phyloP scores from a whole-genome alignment of 768 basidiomycete genomes.

The Trametes cinnabarina region DNA sequence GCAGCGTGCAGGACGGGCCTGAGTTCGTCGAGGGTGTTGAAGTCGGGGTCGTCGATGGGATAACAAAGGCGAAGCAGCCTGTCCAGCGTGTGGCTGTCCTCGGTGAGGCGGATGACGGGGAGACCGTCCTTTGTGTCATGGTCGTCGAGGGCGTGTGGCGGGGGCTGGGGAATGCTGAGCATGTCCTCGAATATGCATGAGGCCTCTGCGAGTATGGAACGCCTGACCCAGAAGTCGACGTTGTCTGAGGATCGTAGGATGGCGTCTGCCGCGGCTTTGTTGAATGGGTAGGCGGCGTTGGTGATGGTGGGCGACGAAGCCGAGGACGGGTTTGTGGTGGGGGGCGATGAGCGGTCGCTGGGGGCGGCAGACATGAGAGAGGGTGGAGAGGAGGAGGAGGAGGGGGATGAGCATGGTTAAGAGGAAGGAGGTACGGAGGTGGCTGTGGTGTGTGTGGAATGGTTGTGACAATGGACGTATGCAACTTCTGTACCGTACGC shows the following conservation, averaged over 20 bases:
- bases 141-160: slow-evolving; percentile 3
- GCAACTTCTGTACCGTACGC: no score
- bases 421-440: not conserved
- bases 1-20: slow-evolving; percentile 23
- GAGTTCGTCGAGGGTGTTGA: slow-evolving; percentile 16
- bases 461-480: no score
- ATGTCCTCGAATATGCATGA: slow-evolving; percentile 23
- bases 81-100: slow-evolving; percentile 16
- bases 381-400: not conserved
- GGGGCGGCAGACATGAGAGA: not conserved
- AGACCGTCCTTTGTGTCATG: slow-evolving; percentile 11
- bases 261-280: slow-evolving; percentile 20
- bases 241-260: slow-evolving; percentile 19
- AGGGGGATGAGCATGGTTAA: slow-evolving; percentile 1
- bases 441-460: slow-evolving; percentile 6
- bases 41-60: slow-evolving; percentile 16
- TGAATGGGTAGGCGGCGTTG: slow-evolving; percentile 18
- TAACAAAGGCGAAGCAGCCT: slow-evolving; percentile 20
- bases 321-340: not conserved
- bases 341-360: not conserved
- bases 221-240: slow-evolving; percentile 20
- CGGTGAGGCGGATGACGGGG: slow-evolving; percentile 17
- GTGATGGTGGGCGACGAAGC: not conserved
- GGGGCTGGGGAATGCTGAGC: slow-evolving; percentile 21
- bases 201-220: slow-evolving; percentile 15